phyloP scores from a whole-genome alignment of 2,329 filamentous ascomycete genomes.

The Juglanconis oblonga region DNA sequence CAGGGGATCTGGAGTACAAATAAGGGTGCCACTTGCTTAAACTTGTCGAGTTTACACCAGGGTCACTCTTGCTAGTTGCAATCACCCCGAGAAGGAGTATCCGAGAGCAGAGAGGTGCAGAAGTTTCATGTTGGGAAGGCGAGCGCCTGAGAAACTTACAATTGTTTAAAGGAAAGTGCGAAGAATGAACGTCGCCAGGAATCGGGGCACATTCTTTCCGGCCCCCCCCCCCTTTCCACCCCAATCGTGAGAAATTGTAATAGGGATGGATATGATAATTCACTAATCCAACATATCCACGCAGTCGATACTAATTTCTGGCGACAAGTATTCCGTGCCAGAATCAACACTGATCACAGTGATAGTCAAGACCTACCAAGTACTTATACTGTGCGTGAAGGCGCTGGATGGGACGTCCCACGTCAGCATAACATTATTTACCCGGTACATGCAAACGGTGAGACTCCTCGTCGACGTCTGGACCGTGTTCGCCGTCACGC shows the following conservation, averaged over 20 bases:
- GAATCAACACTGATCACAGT: conserved; percentile 27
- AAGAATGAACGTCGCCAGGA: no score
- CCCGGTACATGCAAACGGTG: conserved; percentile 30
- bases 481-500: conserved; percentile 25
- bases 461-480: conserved; percentile 30
- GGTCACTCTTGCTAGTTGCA: no score
- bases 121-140: no score
- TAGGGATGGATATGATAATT: neutral
- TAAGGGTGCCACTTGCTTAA: no score
- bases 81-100: no score
- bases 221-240: no score
- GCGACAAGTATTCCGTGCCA: conserved; percentile 26
- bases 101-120: no score
- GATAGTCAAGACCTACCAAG: conserved; percentile 23
- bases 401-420: conserved; percentile 26
- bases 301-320: conserved; percentile 28
- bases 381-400: conserved; percentile 11
- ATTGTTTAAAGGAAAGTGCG: no score
- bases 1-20: no score
- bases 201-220: no score
- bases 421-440: conserved; percentile 29
- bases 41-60: no score
- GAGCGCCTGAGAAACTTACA: no score
- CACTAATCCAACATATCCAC: conserved; percentile 22
- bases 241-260: neutral